phyloP scores from a whole-genome alignment of 176 grass and related monocot species.

The Poa pratensis region DNA sequence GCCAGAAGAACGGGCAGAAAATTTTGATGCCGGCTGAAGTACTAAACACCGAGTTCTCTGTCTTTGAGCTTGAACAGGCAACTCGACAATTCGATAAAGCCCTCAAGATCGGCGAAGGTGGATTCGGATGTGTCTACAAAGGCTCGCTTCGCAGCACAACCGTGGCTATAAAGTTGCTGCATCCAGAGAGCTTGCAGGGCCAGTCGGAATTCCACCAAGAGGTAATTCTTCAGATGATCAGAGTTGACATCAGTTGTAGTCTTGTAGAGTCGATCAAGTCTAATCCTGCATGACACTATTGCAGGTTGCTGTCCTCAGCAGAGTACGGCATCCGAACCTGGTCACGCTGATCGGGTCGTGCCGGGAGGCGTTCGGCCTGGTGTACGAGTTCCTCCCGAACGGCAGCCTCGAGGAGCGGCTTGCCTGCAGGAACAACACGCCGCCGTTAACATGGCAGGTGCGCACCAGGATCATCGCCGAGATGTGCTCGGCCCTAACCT shows the following conservation, averaged over 20 bases:
- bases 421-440: slow-evolving; percentile 34
- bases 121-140: slow-evolving; percentile 61
- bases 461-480: slow-evolving; percentile 67
- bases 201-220: slow-evolving; percentile 67
- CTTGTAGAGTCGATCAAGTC: neutral
- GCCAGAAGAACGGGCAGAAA: slow-evolving; percentile 26
- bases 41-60: slow-evolving; percentile 54
- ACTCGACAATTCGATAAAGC: slow-evolving; percentile 44
- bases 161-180: slow-evolving; percentile 63
- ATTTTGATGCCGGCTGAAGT: slow-evolving; percentile 16
- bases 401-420: slow-evolving; percentile 76
- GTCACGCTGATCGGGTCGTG: slow-evolving; percentile 75
- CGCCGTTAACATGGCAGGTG: slow-evolving; percentile 66
- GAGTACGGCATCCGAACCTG: slow-evolving; percentile 80
- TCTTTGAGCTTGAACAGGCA: slow-evolving; percentile 56
- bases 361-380: slow-evolving; percentile 49
- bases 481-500: slow-evolving; percentile 77
- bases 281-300: slow-evolving; percentile 18
- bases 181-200: slow-evolving; percentile 44
- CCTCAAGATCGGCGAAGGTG: slow-evolving; percentile 65
- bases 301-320: slow-evolving; percentile 65
- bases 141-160: slow-evolving; percentile 54
- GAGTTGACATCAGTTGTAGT: neutral
- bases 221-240: slow-evolving; percentile 34
- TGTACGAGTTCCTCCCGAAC: slow-evolving; percentile 84